Evolutionary conservation across 1,284 basidiomycete genomes (phyloP), one percentile per base, ranked within the genome.

Genomic region (Leccinum huronense): DNA sequence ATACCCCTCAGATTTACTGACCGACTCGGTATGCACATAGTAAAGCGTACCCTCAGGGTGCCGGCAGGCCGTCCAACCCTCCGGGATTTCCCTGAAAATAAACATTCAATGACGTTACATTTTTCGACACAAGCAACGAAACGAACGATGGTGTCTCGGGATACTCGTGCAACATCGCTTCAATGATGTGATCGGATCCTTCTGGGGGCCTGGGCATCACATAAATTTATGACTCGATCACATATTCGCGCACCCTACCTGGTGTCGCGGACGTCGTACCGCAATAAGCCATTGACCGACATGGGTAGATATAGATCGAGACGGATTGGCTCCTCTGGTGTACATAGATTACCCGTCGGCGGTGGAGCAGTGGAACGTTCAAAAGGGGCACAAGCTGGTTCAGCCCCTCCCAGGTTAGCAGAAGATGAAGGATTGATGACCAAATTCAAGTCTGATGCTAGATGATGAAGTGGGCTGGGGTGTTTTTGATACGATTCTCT

Each of bases 31-130:
- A 40, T 77, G 69, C 45, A 76, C 61, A 16, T 66, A 75, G 51
- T 76, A 75, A 16, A 68, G 68, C 31, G 61, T 72, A n/a, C 74
- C 74, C 56, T 75, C 74, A 31, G 74, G 74, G 33, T 75, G 74
- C 5, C 62, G 63, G 36, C 58, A 65, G 0, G 71, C 67, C 16
- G 2, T 48, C 74, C 74, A 75, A 0, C 71, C 76, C 3, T 48
- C n/a, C 0, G 72, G 74, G 3, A 66, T 23, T 23, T 23, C 23
- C 23, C 23, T 23, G 23, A 23, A 23, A 23, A 23, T 23, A 23
- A 23, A 23, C 23, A 23, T 23, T 23, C 23, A 23, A 23, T 23
- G 23, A 23, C 23, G 23, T 23, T 23, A 23, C 16, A 31, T 16
- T 30, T 51, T 23, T 51, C 11, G 19, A 13, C 19, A 8, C 3